phyloP scores from a whole-genome alignment of 129 eudicot genomes.

The Heracleum sosnowskyi region DNA sequence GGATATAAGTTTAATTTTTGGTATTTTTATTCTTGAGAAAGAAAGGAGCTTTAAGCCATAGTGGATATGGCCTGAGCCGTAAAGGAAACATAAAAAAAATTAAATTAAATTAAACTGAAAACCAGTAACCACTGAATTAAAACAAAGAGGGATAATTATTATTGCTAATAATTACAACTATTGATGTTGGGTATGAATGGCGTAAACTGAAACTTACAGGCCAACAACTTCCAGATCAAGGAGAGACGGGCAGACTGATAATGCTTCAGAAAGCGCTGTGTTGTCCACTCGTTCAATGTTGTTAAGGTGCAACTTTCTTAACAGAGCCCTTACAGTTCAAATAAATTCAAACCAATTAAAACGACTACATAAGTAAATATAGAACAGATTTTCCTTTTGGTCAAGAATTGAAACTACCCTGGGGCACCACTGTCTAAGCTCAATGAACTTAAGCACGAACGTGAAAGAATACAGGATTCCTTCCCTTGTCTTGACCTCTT shows the following conservation, averaged over 20 bases:
- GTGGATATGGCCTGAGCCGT: neutral
- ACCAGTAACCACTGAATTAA: neutral
- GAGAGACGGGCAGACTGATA: slow-evolving; percentile 56
- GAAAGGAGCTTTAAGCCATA: neutral
- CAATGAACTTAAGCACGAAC: slow-evolving; percentile 62
- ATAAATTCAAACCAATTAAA: neutral
- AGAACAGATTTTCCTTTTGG: neutral
- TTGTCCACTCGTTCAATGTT: slow-evolving; percentile 72
- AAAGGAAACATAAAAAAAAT: neutral
- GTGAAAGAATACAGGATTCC: slow-evolving; percentile 49
- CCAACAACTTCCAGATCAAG: slow-evolving; percentile 71
- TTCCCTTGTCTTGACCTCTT: slow-evolving; percentile 68
- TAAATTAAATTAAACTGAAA: too few species aligned
- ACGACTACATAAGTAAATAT: neutral
- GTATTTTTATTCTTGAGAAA: too few species aligned
- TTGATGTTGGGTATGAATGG: neutral
- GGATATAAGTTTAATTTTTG: neutral
- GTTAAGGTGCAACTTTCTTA: slow-evolving; percentile 62
- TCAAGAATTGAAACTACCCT: slow-evolving; percentile 36
- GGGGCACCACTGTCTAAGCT: slow-evolving; percentile 44
- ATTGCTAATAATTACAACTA: too few species aligned
- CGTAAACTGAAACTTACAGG: slow-evolving; percentile 43
- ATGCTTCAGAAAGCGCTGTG: slow-evolving; percentile 45
- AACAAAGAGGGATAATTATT: neutral
- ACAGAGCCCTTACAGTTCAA: slow-evolving; percentile 33